Conservation (phyloP, 768 basidiomycete species). For the Dendrothele bispora region DNA sequence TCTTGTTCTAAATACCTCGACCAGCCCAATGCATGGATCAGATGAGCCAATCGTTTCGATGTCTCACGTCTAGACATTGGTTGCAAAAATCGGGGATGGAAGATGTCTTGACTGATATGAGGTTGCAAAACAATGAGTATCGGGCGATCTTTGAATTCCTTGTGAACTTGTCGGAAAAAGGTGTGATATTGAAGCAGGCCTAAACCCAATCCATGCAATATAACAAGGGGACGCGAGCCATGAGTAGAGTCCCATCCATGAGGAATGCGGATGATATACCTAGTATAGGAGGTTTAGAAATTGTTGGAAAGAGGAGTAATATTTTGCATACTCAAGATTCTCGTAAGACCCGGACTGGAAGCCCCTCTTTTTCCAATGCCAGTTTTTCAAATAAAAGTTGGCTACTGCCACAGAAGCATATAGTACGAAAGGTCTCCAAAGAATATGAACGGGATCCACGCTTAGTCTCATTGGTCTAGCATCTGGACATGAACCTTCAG, state of each 20-base stretch:
- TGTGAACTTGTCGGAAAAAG: conserved; percentile 60
- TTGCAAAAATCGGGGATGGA: conserved; percentile 69
- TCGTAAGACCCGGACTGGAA: conserved; percentile 50
- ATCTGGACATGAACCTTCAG: conserved; percentile 52
- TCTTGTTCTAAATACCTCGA: conserved; percentile 30
- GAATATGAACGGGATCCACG: conserved; percentile 72
- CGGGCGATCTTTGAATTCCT: conserved; percentile 62
- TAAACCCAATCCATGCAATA: conserved; percentile 87
- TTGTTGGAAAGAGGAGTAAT: background rate
- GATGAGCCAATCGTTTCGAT: conserved; percentile 50
- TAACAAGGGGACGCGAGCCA: conserved; percentile 72
- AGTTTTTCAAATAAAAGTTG: conserved; percentile 48
- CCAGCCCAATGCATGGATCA: conserved; percentile 69
- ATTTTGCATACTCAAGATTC: conserved; percentile 63
- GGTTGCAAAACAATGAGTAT: conserved; percentile 78
- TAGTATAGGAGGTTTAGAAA: conserved; percentile 22
- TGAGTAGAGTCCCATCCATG: conserved; percentile 56
- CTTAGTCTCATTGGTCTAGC: conserved; percentile 66
- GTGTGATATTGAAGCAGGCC: conserved; percentile 71
- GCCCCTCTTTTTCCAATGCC: conserved; percentile 41
- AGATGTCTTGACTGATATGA: conserved; percentile 83
- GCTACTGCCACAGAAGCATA: conserved; percentile 51
- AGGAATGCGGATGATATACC: conserved; percentile 78
- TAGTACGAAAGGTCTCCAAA: conserved; percentile 66
- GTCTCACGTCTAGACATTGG: conserved; percentile 69